Base-by-base conservation (phyloP, 1,284 basidiomycete species). In the Apiotrichum montevideense region DNA sequence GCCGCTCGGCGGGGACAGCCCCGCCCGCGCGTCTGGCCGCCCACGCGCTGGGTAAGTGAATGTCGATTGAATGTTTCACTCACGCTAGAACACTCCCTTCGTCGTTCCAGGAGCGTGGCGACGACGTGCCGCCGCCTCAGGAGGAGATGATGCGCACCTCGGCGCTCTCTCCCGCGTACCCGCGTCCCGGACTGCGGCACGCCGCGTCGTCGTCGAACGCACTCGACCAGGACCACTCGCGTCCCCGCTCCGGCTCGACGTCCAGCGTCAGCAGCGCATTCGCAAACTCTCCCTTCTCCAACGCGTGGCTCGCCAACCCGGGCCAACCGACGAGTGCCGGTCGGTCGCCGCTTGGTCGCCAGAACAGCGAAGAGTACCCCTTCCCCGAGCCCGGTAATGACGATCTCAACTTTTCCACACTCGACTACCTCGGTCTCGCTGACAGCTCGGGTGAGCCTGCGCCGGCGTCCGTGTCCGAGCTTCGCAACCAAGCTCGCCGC, bases 351-450 rank as follows among this genome's bases (percentile, higher is more conserved):
- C 63, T 72, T 7, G 72, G 65, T 32, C 14, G 64, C 60, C 47
- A 49, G 50, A 33, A 32, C 40, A 51, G 41, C 50, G 50, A 51
- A 14, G 50, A 51, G 32, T 51, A 51, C n/a, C 50, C 50, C 14
- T 51, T 42, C 21, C 54, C 41, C 41, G 41, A 50, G 47, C 11
- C 39, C 8, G 33, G 39, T 8, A 42, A 8, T 15, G 91, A 94
- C 60, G 88, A 93, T 56, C 89, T 90, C 73, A 88, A 92, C 70
- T 88, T 93, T 51, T 88, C 91, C 69, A 96, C 93, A 33, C 82
- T 97, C 62, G 92, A 94, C 75, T 96, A 96, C 73, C 87, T 97
- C 52, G 93, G 93, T 46, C 81, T 97, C 64, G 93, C 93, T 66
- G 73, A 74, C 51, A 63, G 59, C 14, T 46, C 49, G 13, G 57